Percentiles rank a stretch among this genome's conserved stretches.
Evolutionary conservation across 108 stramenopile species (phyloP).

Genomic region (Nitzschia sp.): DNA sequence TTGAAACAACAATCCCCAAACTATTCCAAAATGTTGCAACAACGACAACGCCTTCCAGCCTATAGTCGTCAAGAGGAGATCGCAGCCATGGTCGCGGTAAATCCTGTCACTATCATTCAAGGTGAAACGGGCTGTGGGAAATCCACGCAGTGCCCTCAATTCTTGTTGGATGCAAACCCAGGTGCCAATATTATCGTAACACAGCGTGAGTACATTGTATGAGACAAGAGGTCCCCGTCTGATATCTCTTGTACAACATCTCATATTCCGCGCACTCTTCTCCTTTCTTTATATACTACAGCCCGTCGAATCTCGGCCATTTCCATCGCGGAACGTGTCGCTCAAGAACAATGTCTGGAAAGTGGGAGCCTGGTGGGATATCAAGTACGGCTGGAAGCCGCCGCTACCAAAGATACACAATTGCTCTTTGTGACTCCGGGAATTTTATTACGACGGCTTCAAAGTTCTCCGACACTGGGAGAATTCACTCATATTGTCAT

Average conservation of each 20-base stretch:
- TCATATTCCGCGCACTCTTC: not conserved
- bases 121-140: slow-evolving; percentile 65
- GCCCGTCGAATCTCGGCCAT: slow-evolving; percentile 86
- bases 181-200: slow-evolving; percentile 76
- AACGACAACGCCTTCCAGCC: slow-evolving; percentile 56
- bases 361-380: slow-evolving; percentile 67
- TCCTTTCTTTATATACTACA: not conserved
- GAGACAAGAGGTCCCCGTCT: not conserved
- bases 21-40: slow-evolving; percentile 35
- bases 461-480: slow-evolving; percentile 43
- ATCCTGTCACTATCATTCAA: slow-evolving; percentile 59
- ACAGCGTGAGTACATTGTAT: slow-evolving; percentile 44
- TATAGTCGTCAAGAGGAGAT: slow-evolving; percentile 56
- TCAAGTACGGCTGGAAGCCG: slow-evolving; percentile 78
- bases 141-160: slow-evolving; percentile 90
- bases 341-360: slow-evolving; percentile 67
- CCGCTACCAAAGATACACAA: slow-evolving; percentile 63
- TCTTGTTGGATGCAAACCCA: slow-evolving; percentile 64
- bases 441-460: slow-evolving; percentile 82
- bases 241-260: not conserved
- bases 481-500: slow-evolving; percentile 88
- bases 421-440: slow-evolving; percentile 91
- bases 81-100: slow-evolving; percentile 38
- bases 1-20: slow-evolving; percentile 9
- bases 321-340: slow-evolving; percentile 80